Base-by-base conservation (phyloP, 805 yeast genomes). In the Myxozyma mucilagina region DNA sequence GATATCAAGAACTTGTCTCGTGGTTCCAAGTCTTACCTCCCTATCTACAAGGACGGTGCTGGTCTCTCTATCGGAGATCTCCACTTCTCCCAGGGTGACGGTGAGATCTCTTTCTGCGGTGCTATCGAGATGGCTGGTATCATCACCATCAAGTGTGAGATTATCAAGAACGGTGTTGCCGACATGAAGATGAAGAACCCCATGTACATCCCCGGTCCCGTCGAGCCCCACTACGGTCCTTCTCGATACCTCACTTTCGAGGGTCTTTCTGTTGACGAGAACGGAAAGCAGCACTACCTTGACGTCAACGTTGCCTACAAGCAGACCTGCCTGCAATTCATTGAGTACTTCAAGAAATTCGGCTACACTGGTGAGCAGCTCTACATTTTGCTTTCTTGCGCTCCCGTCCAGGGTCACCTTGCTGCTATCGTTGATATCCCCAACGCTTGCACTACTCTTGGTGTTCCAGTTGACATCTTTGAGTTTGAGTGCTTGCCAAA, bases 381-480 rank as follows among this genome's bases (percentile, higher is more conserved):
- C 36, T 80, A 79, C 64, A 62, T 80, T 41, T 71, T 80, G 29
- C 68, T 80, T n/a, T 76, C 80, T 4, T 69, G 76, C 35, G 84
- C 83, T 5, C 84, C 84, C 18, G 76, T 80, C 57, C 80, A 80
- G 66, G 83, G 82, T 2, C 83, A 80, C 62, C 70, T 80, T 63
- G 84, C 84, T 0, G 80, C 82, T 5, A 76, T 80, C 57, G 84
- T 80, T 11, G 84, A 80, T 70, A 78, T 80, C 56, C 84, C 84
- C 47, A 80, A 80, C 70, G 77, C 82, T 3, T 80, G 83, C 66
- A 79, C 83, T 24, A 79, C 84, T 0, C 72, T 80, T 49, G 82
- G 83, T 0, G 63, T 80, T 7, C 84, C 84, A 5, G 78, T 78
- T 76, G 84, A 80, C 65, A 80, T 80, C 39, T 80, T 81, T 68